phyloP scores from a whole-genome alignment of 2,329 filamentous ascomycete species.

The Aschersonia sp. region DNA sequence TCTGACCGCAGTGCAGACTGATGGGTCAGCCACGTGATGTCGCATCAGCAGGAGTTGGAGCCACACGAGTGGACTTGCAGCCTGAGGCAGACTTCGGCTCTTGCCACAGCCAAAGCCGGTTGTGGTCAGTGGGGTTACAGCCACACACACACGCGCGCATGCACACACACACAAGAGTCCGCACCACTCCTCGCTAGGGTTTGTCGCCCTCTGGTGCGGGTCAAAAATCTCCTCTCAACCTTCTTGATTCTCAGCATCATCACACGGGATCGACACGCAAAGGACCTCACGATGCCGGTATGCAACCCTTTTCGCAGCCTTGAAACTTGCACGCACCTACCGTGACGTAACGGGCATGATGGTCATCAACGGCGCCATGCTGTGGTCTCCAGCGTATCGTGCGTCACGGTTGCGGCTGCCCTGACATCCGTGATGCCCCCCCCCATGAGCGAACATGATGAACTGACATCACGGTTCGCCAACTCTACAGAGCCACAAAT shows the following conservation, averaged over 20 bases:
- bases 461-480: slow-evolving; percentile 1
- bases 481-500: slow-evolving; percentile 77
- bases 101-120: slow-evolving; percentile 5
- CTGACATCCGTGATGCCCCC: not conserved
- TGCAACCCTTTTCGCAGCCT: slow-evolving; percentile 6
- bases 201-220: slow-evolving; percentile 20
- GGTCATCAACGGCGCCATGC: too few relatives aligned
- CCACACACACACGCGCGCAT: too few relatives aligned
- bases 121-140: not conserved
- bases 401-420: not conserved
- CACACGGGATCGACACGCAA: slow-evolving; percentile 22
- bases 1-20: not conserved
- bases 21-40: not conserved
- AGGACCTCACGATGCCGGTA: slow-evolving; percentile 28
- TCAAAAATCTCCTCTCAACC: slow-evolving; percentile 18
- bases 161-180: not conserved
- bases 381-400: too few relatives aligned
- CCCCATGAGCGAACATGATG: not conserved
- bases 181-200: slow-evolving; percentile 15
- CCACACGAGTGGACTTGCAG: not conserved
- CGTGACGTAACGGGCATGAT: too few relatives aligned
- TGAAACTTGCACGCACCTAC: not conserved
- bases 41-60: too few relatives aligned
- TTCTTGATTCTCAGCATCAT: slow-evolving; percentile 17
- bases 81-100: slow-evolving; percentile 3